Percentiles rank a stretch among this genome's conserved stretches.
Evolutionary conservation across 768 basidiomycete species (phyloP).

Genomic region (Kockovaella imperatae): DNA sequence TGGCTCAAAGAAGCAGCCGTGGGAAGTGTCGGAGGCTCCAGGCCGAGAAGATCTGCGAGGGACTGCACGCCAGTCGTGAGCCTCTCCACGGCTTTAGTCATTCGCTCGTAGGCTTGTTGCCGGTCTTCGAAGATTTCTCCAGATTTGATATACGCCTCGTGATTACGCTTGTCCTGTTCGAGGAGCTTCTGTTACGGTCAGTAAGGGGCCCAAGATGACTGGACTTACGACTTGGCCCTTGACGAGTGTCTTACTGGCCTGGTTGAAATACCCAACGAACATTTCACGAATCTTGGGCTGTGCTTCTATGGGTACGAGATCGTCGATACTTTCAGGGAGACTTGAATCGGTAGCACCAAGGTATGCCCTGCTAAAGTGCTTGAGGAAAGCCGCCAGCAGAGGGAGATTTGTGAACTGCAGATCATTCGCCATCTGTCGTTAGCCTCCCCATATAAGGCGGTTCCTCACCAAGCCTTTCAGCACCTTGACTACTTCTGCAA

Average conservation of each 20-base stretch:
- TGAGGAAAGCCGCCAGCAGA: constrained; percentile 82
- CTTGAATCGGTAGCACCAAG: constrained; percentile 52
- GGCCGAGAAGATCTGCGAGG: constrained; percentile 80
- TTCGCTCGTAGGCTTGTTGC: constrained; percentile 97
- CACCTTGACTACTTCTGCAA: constrained; percentile 69
- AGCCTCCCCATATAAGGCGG: constrained; percentile 1
- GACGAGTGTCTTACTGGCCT: constrained; percentile 79
- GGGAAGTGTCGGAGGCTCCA: constrained; percentile 74
- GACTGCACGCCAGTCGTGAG: constrained; percentile 80
- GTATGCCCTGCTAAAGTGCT: constrained; percentile 80
- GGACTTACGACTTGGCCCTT: constrained; percentile 77
- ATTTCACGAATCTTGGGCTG: constrained; percentile 83
- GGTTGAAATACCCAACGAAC: constrained; percentile 90
- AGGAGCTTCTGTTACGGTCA: constrained; percentile 66
- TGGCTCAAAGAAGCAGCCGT: constrained; percentile 54
- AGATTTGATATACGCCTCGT: constrained; percentile 97
- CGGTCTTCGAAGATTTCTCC: constrained; percentile 99
- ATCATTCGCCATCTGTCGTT: constrained; percentile 70
- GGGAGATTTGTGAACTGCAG: constrained; percentile 79
- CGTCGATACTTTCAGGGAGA: constrained; percentile 49
- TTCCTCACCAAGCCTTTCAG: constrained; percentile 71
- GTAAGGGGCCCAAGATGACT: not conserved
- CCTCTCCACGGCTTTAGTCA: constrained; percentile 93
- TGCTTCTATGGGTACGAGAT: constrained; percentile 74
- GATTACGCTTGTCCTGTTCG: constrained; percentile 93